phyloP scores from a whole-genome alignment of 1,284 basidiomycete species.

The Boletus semigastroideus region DNA sequence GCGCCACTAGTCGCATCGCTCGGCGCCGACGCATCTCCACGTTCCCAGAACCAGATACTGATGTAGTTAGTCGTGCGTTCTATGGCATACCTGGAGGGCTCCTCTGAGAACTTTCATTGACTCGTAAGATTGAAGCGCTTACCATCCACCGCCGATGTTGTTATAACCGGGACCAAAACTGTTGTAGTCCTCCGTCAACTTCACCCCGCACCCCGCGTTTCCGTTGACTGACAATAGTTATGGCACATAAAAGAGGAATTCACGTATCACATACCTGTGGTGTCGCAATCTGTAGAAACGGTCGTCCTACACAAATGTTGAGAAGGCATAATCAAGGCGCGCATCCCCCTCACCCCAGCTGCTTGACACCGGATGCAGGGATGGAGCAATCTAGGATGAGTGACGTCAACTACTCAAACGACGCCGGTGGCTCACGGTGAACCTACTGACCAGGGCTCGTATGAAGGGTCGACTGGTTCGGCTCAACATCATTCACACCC shows the following conservation, averaged over 20 bases:
- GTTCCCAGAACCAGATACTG: slow-evolving; percentile 43
- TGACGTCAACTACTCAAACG: neutral
- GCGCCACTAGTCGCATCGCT: slow-evolving; percentile 29
- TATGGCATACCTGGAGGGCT: slow-evolving; percentile 35
- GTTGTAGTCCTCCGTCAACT: slow-evolving; percentile 33
- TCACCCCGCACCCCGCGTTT: slow-evolving; percentile 49
- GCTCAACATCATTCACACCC: slow-evolving; percentile 36
- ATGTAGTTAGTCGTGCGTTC: slow-evolving; percentile 38
- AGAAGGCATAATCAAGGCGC: slow-evolving; percentile 6
- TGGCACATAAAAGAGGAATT: neutral
- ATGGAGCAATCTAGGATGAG: slow-evolving; percentile 22
- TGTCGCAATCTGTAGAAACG: slow-evolving; percentile 35
- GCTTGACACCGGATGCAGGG: slow-evolving; percentile 21
- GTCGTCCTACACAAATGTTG: slow-evolving; percentile 11
- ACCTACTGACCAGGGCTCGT: slow-evolving; percentile 36
- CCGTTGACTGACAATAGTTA: slow-evolving; percentile 26
- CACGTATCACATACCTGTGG: slow-evolving; percentile 22
- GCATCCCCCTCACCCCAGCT: slow-evolving; percentile 19
- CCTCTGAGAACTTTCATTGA: neutral
- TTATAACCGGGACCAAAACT: slow-evolving; percentile 46
- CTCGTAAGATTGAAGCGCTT: neutral
- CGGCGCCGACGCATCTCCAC: slow-evolving; percentile 32
- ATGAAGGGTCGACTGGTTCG: slow-evolving; percentile 44
- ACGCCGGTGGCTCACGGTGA: neutral
- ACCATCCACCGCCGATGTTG: slow-evolving; percentile 42